Evolutionary conservation across 345 rosid species (phyloP), one percentile per base, ranked within the genome.

Genomic region (Sonneratia caseolaris): DNA sequence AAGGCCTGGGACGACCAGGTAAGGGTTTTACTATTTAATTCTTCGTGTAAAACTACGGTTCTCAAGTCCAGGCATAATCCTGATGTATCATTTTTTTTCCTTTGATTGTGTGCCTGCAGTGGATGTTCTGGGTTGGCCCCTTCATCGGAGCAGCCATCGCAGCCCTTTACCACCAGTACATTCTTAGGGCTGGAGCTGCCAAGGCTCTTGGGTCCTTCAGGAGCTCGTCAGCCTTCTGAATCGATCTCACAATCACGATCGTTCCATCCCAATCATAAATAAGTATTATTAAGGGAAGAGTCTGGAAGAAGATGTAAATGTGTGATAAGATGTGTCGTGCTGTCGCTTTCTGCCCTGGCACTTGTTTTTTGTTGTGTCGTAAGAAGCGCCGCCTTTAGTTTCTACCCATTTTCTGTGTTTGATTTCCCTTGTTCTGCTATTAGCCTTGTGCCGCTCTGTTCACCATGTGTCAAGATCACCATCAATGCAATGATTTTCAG

Each of bases 121-220:
- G 86, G 86, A 82, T 82, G 19, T 82, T 82, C 80, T 82, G 86
- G 86, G 86, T 68, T 8, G 86, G 86, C 18, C 86, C 83, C 7
- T 80, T 82, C 79, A 64, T 82, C 24, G 86, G 86, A 10, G 83
- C 83, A 11, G 79, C 80, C 5, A 72, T 80, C 32, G 86, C 83
- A 14, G 83, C 86, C 1, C 61, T 78, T 27, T 82, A 82, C 71
- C 78, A 80, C 76, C 86, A 82, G 55, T 74, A 69, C 69, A 68
- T 82, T 12, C 37, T 82, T 71, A 80, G 86, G 57, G 86, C 80
- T 24, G 81, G 64, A 15, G 81, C 83, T 66, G 76, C 27, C 21
- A 79, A 79, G 68, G 82, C 85, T 24, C 75, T 79, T 16, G 80
- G 81, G 19, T 82, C 85, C 68, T 82, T 71, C 81, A 75, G 79